phyloP scores from a whole-genome alignment of 345 rosid genomes.

The Combretum micranthum region DNA sequence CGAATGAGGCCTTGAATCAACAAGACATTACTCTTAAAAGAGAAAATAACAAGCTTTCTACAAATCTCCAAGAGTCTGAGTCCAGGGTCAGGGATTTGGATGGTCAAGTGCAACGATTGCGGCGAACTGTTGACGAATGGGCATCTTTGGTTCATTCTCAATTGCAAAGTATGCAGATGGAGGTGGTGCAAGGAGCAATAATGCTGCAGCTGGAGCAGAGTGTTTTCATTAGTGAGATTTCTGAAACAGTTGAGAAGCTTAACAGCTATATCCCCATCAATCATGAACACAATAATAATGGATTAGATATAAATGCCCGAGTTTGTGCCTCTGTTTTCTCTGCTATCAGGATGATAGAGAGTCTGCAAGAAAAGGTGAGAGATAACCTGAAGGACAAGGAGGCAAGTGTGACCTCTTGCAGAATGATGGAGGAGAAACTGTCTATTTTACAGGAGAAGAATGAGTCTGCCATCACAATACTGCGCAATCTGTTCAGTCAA shows the following conservation, averaged over 20 bases:
- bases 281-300: conserved; percentile 19
- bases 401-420: conserved; percentile 28
- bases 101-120: conserved; percentile 46
- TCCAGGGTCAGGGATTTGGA: conserved; percentile 44
- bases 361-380: conserved; percentile 52
- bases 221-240: conserved; percentile 30
- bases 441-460: conserved; percentile 35
- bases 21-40: conserved; percentile 32
- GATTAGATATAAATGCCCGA: conserved; percentile 31
- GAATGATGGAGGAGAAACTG: conserved; percentile 47
- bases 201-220: conserved; percentile 48
- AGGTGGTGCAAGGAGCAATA: conserved; percentile 39
- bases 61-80: conserved; percentile 32
- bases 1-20: conserved; percentile 34
- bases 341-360: conserved; percentile 43
- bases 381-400: conserved; percentile 35
- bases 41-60: conserved; percentile 43
- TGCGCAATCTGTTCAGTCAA: conserved; percentile 35
- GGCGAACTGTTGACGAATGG: conserved; percentile 35
- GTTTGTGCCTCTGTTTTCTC: conserved; percentile 44
- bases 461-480: conserved; percentile 25
- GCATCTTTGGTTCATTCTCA: conserved; percentile 33
- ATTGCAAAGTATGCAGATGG: conserved; percentile 47
- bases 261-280: conserved; percentile 26
- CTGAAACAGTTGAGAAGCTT: conserved; percentile 55